Base-by-base conservation (phyloP, 225 moss, liverwort and hornwort genomes). In the Pleurozium schreberi region DNA sequence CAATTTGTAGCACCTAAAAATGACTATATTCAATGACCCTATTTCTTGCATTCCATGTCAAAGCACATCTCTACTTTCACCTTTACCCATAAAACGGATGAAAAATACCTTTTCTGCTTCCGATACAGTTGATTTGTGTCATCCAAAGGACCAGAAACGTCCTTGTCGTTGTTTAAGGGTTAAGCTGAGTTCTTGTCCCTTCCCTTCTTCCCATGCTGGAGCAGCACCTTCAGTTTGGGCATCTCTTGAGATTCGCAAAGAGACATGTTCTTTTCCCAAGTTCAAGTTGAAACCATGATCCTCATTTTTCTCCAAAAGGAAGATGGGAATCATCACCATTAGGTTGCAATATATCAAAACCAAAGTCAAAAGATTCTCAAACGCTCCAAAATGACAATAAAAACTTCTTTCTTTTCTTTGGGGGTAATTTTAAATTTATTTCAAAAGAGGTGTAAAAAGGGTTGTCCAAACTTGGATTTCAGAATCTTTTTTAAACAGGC, bases 301-400 rank as follows among this genome's bases (percentile, higher is more conserved):
- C 79, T 79, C 79, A 16, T 38, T n/a, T 75, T 75, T 11, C 11
- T n/a, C 18, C 58, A 27, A n/a, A n/a, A 40, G 6, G 1, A 6
- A 4, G 27, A n/a, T 79, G 10, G 26, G 27, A n/a, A 58, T 79
- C 58, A 18, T 7, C 25, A 79, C 57, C n/a, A 57, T 36, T 1
- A 75, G 36, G 78, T 55, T 6, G 40, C 38, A 12, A 40, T 6
- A n/a, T 36, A 42, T 23, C 8, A 26, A 30, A n/a, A 78, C 26
- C n/a, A 26, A 57, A 27, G n/a, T 58, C n/a, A n/a, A 57, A 78
- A 79, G 79, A 58, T 79, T 58, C 25, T 77, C 1, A 2, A n/a
- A 55, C 0, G 15, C 9, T 36, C 9, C 5, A 8, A 5, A 21
- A 76, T 7, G 8, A 36, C 2, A 3, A n/a, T 9, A 8, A 12